Evolutionary conservation across 2,329 filamentous ascomycete genomes (phyloP), one percentile per base, ranked within the genome.

Genomic region (Penicillium janthinellum): DNA sequence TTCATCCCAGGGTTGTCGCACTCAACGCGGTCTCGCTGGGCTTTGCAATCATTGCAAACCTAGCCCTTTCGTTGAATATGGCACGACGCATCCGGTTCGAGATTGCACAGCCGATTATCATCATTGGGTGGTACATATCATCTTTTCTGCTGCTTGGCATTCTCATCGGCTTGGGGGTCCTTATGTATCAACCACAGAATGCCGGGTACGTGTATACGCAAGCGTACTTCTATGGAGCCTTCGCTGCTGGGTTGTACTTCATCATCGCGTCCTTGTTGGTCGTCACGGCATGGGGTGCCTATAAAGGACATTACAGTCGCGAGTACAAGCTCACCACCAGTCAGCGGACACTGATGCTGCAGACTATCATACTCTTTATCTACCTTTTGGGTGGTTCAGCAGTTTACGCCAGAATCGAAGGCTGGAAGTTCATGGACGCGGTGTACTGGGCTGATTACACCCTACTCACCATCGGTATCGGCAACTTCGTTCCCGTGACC

Each of bases 221-320:
- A 64, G 83, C 83, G 6, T 87, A 82, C 69, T 88, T 87, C 68
- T 87, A 86, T 64, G 85, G 78, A 1, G 81, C 85, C 54, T 84
- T 85, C 57, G 85, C 85, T 4, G 83, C 84, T 2, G 78, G 69
- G 0, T 69, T 86, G 3, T 87, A 87, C 66, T 83, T 84, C 59
- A 76, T 86, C 54, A 81, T 87, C 41, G 78, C 83, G 0, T 77
- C 77, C 2, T 70, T 87, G 8, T 82, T 87, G 79, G 75, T 81
- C 34, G 65, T 85, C 8, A 87, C 85, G 0, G 82, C 84, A 0
- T 80, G 79, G 57, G 85, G 85, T 5, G 84, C 85, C 4, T 79
- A 77, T 58, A 78, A 73, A 56, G 80, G 80, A 0, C 81, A 85
- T 58, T 87, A 85, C 62, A 76, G 77, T n/a, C 82, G 80, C 58